Percentiles rank a stretch among this genome's conserved stretches.
Evolutionary conservation across 1,139 yeast species (phyloP).

Genomic region (Kluyveromyces sp.): DNA sequence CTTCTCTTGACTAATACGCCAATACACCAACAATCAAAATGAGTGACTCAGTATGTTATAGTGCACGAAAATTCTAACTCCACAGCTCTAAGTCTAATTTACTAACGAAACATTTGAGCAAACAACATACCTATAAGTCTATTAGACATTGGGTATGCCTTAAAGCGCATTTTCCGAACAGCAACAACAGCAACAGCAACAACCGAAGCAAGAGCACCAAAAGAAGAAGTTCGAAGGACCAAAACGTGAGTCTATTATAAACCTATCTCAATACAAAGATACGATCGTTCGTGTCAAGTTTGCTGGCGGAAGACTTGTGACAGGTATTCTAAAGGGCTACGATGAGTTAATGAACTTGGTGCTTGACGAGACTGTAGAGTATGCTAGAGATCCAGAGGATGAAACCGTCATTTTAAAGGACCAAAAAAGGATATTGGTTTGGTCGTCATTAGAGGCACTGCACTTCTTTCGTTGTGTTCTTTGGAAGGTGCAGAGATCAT

Average conservation of each 20-base stretch:
- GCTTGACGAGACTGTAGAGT: constrained; percentile 74
- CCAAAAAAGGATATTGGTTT: constrained; percentile 56
- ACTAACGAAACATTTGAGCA: background rate
- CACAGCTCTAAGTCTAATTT: background rate
- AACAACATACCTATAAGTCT: background rate
- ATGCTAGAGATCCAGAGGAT: constrained; percentile 58
- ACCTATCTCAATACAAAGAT: constrained; percentile 71
- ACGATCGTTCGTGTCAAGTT: constrained; percentile 69
- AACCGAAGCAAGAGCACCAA: constrained; percentile 31
- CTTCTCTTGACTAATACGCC: background rate
- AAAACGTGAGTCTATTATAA: constrained; percentile 82
- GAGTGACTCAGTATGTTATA: constrained; percentile 2
- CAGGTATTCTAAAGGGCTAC: constrained; percentile 76
- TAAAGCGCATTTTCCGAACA: too few species aligned
- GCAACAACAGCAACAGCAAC: constrained; percentile 14
- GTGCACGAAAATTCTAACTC: background rate
- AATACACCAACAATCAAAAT: background rate
- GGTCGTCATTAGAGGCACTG: constrained; percentile 84
- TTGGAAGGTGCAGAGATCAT: constrained; percentile 75
- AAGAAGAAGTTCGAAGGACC: constrained; percentile 59
- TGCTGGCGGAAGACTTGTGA: constrained; percentile 78
- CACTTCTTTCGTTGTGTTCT: constrained; percentile 74
- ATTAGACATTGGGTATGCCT: too few species aligned
- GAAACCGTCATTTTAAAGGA: constrained; percentile 37
- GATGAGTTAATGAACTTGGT: constrained; percentile 93